phyloP scores from a whole-genome alignment of 108 stramenopile genomes.

The Fragilaria radians region DNA sequence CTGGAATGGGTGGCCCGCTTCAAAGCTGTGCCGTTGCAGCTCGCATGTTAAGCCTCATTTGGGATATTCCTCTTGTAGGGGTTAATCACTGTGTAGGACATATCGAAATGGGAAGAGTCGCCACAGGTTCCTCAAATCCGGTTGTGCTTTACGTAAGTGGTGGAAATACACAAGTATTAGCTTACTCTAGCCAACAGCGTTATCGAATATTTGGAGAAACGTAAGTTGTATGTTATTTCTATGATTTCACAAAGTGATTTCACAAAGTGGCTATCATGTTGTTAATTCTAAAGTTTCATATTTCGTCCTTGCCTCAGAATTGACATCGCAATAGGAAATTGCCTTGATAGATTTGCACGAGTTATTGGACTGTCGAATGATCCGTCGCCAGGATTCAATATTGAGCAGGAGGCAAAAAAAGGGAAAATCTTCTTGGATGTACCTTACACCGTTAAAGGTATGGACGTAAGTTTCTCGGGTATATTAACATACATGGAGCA shows the following conservation, averaged over 20 bases:
- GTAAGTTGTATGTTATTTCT: too few relatives aligned
- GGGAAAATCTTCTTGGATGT: slow-evolving; percentile 65
- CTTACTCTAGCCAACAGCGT: slow-evolving; percentile 74
- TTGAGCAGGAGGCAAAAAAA: slow-evolving; percentile 92
- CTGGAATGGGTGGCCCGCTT: slow-evolving; percentile 99
- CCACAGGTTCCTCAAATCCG: slow-evolving; percentile 79
- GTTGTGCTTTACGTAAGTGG: slow-evolving; percentile 97
- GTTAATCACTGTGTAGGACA: slow-evolving; percentile 99
- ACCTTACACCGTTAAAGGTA: slow-evolving; percentile 99
- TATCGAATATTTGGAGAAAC: slow-evolving; percentile 99
- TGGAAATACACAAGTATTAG: slow-evolving; percentile 98
- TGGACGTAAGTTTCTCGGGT: slow-evolving; percentile 95
- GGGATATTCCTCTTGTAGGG: slow-evolving; percentile 87
- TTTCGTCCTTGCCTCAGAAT: slow-evolving; percentile 26
- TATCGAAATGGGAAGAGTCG: slow-evolving; percentile 99
- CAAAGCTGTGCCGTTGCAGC: slow-evolving; percentile 89
- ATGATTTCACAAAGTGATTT: too few relatives aligned
- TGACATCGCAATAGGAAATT: slow-evolving; percentile 99
- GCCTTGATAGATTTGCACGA: slow-evolving; percentile 97
- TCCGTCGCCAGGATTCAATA: slow-evolving; percentile 97
- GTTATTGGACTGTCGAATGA: slow-evolving; percentile 92
- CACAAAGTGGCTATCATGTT: too few relatives aligned
- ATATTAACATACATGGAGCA: slow-evolving; percentile 51
- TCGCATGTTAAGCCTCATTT: slow-evolving; percentile 74
- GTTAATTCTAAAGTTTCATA: neutral